phyloP scores from a whole-genome alignment of 2,329 filamentous ascomycete genomes.

The Aspergillus hiratsukae region DNA sequence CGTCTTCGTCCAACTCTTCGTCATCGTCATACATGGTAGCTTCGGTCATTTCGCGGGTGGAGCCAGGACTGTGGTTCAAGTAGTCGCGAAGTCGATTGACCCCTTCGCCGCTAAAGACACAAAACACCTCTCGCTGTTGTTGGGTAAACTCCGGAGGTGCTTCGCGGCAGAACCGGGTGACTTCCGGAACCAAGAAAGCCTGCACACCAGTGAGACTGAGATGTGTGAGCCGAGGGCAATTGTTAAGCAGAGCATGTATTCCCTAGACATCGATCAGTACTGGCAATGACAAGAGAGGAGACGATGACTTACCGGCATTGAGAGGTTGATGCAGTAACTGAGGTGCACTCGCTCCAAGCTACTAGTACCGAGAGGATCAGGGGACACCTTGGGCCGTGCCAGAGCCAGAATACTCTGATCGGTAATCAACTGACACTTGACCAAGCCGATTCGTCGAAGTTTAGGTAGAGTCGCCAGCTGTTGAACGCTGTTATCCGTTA shows the following conservation, averaged over 20 bases:
- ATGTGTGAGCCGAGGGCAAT: conserved; percentile 88
- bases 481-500: conserved; percentile 83
- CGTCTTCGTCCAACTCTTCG: conserved; percentile 42
- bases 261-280: conserved; percentile 53
- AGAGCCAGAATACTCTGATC: conserved; percentile 83
- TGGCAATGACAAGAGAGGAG: too few relatives aligned
- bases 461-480: conserved; percentile 85
- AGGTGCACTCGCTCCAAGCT: conserved; percentile 88
- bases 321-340: conserved; percentile 87
- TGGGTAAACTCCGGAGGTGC: conserved; percentile 90
- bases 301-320: conserved; percentile 71
- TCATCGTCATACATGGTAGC: conserved; percentile 43
- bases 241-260: conserved; percentile 82
- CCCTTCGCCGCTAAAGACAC: conserved; percentile 88
- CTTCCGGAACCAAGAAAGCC: conserved; percentile 80
- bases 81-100: conserved; percentile 73
- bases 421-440: conserved; percentile 89
- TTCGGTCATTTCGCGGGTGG: conserved; percentile 30
- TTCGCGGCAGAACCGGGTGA: conserved; percentile 79
- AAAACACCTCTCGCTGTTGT: conserved; percentile 92
- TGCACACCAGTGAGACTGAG: conserved; percentile 90
- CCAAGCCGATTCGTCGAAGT: conserved; percentile 86
- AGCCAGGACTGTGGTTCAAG: conserved; percentile 54
- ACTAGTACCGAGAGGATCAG: conserved; percentile 59
- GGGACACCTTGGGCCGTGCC: conserved; percentile 57